Base-by-base conservation (phyloP, 192 early-diverging fungal species). In the Spinellus fusiger region DNA sequence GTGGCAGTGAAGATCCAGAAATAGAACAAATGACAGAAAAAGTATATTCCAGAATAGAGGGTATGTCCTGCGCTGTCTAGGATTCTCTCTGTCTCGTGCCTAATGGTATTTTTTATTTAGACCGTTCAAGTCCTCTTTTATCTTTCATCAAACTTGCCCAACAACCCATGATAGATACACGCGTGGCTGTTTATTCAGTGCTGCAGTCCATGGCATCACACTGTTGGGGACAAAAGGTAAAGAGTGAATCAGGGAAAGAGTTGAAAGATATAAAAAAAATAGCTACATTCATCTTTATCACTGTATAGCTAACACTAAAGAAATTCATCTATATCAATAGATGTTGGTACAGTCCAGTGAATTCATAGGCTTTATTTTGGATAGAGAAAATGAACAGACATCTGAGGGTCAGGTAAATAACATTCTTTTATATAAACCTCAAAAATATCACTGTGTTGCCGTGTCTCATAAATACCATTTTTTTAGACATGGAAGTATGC, bases 401-500 rank as follows among this genome's bases (percentile, higher is more conserved):
- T 56, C 67, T 23, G 5, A 27, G 9, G 71, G 75, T 28, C 74
- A 77, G 58, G 75, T 70, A 59, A 62, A n/a, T n/a, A n/a, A n/a
- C n/a, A n/a, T n/a, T n/a, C 22, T 50, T 23, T 52, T 48, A 52
- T 15, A 35, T 51, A 33, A 35, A 37, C 26, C 3, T 7, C 3
- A 20, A 13, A 27, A 1, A 29, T 18, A 6, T 5, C 35, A 35
- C n/a, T 53, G 1, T 20, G n/a, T 40, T 27, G 13, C 16, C 49
- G 13, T 56, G 52, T 22, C 16, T 44, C 8, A 2, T 15, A 5
- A 34, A 18, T n/a, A n/a, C n/a, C n/a, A n/a, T n/a, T n/a, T n/a
- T n/a, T 50, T 23, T 44, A 73, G 71, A 59, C 56, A 12, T 77
- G 75, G 75, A 77, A 74, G 53, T 77, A 58, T 54, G 35, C 64